Conservation (phyloP, 1,284 basidiomycete species). For the Austroboletus novae-zelandiae region DNA sequence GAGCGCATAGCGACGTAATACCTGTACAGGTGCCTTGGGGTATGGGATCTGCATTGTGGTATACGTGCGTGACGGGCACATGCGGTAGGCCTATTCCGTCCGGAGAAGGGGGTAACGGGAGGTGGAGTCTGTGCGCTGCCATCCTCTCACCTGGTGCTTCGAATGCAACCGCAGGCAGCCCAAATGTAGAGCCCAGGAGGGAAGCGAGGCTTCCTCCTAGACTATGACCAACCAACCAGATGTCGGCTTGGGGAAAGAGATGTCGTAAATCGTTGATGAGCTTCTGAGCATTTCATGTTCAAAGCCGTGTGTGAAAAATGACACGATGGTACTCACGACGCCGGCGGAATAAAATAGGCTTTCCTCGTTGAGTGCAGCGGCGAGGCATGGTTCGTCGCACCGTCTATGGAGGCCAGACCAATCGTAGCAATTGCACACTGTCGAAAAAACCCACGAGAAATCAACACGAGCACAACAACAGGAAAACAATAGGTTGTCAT, state of each 20-base stretch:
- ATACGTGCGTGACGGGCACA: constrained; percentile 68
- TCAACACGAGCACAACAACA: constrained; percentile 97
- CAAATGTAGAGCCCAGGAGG: constrained; percentile 89
- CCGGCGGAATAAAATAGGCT: constrained; percentile 89
- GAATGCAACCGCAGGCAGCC: constrained; percentile 90
- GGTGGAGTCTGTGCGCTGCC: constrained; percentile 83
- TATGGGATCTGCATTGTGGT: constrained; percentile 81
- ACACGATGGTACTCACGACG: constrained; percentile 49
- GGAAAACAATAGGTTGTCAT: constrained; percentile 95
- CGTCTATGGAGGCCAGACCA: constrained; percentile 54
- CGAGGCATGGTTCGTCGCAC: constrained; percentile 84
- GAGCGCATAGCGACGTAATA: constrained; percentile 57
- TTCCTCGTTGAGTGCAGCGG: constrained; percentile 82
- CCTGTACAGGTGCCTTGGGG: constrained; percentile 77
- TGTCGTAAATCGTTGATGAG: constrained; percentile 80
- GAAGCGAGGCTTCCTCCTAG: constrained; percentile 88
- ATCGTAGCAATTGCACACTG: constrained; percentile 89
- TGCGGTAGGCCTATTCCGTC: constrained; percentile 19
- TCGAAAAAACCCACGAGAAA: constrained; percentile 77
- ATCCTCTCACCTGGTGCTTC: constrained; percentile 91
- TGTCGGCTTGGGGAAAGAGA: constrained; percentile 80
- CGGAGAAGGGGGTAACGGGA: constrained; percentile 62
- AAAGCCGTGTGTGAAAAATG: not conserved
- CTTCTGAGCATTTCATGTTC: constrained; percentile 33
- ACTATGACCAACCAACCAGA: constrained; percentile 92